Evolutionary conservation across 2,329 filamentous ascomycete species (phyloP).

Genomic region (Cadophora malorum): DNA sequence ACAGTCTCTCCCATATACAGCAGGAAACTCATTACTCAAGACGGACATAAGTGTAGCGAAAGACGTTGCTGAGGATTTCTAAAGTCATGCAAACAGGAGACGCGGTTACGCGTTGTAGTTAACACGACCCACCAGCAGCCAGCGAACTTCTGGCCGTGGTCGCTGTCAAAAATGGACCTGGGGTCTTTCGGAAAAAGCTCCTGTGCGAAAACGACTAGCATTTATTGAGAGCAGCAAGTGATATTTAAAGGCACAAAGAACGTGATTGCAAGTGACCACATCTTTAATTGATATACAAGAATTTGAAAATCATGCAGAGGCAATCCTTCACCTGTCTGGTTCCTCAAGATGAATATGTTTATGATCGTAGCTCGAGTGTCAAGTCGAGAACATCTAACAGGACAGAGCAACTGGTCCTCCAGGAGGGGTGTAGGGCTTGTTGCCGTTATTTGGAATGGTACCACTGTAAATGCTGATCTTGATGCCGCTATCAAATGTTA

Average conservation of each 20-base stretch:
- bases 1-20: too few relatives aligned
- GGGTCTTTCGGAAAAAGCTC: background rate
- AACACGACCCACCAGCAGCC: too few relatives aligned
- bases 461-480: constrained; percentile 48
- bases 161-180: background rate
- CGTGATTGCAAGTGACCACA: background rate
- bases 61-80: too few relatives aligned
- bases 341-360: background rate
- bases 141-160: too few relatives aligned
- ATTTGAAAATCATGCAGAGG: background rate
- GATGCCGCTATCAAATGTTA: constrained; percentile 44
- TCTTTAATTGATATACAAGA: constrained; percentile 6
- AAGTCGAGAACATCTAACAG: constrained; percentile 31
- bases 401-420: constrained; percentile 48
- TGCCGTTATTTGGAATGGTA: constrained; percentile 46
- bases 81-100: too few relatives aligned
- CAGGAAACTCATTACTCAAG: too few relatives aligned
- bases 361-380: background rate
- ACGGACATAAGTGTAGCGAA: too few relatives aligned
- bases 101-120: too few relatives aligned
- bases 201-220: background rate
- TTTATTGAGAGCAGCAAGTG: background rate
- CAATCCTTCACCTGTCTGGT: too few relatives aligned
- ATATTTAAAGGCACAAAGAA: background rate
- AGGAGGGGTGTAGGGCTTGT: constrained; percentile 51